Evolutionary conservation across 139 green algal species (phyloP).

Genomic region (Chlorella vulgaris): DNA sequence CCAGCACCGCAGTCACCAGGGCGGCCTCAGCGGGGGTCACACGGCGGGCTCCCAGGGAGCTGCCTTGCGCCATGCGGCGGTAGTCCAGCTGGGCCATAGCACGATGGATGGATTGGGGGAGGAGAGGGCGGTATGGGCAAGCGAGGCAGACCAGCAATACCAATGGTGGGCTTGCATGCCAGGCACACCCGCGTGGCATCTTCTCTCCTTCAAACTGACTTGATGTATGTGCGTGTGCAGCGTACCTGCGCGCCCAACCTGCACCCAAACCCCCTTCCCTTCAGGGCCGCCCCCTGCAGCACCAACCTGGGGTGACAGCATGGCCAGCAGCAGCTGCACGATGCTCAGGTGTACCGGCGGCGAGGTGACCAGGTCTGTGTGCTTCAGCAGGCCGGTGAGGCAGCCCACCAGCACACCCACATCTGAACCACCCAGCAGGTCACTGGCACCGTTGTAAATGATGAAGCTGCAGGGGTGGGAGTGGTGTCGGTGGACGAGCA

Average conservation of each 20-base stretch:
- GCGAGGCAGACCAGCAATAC: too few relatives aligned
- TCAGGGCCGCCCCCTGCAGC: too few relatives aligned
- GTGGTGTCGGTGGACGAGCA: background rate
- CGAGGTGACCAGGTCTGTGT: slow-evolving; percentile 49
- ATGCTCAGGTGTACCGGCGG: slow-evolving; percentile 64
- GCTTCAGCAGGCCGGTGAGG: slow-evolving; percentile 60
- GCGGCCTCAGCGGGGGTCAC: slow-evolving; percentile 61
- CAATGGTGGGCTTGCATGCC: too few relatives aligned
- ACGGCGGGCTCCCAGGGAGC: slow-evolving; percentile 22
- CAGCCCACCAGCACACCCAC: slow-evolving; percentile 48
- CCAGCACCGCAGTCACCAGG: slow-evolving; percentile 73
- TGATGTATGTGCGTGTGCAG: too few relatives aligned
- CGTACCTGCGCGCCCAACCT: too few relatives aligned
- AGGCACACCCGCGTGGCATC: too few relatives aligned
- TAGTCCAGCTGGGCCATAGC: slow-evolving; percentile 3
- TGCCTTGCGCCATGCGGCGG: background rate
- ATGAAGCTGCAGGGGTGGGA: slow-evolving; percentile 38
- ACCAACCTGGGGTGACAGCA: slow-evolving; percentile 62
- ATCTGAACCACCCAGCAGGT: slow-evolving; percentile 49
- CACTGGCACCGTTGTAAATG: slow-evolving; percentile 36
- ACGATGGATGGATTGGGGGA: background rate
- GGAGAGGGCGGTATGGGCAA: too few relatives aligned
- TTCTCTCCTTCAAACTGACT: too few relatives aligned
- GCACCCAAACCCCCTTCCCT: too few relatives aligned
- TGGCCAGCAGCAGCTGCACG: slow-evolving; percentile 71